Conservation (phyloP, 805 yeast species). For the Lipomyces yamanashiensis region DNA sequence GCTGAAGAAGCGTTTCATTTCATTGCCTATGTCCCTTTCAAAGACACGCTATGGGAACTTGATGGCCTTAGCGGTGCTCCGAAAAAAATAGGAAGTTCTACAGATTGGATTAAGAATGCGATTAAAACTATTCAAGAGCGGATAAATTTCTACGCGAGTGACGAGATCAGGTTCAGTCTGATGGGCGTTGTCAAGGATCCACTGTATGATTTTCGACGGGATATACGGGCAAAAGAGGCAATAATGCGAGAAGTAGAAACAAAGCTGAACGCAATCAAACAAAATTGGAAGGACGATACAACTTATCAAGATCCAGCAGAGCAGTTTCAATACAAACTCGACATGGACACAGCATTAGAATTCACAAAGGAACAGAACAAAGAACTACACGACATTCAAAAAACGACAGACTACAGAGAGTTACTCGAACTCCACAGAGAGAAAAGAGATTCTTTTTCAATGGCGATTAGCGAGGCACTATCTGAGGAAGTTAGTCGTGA, state of each 20-base stretch:
- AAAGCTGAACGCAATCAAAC: neutral
- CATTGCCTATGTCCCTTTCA: constrained; percentile 56
- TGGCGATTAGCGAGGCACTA: neutral
- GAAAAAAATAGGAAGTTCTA: neutral
- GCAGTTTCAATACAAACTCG: neutral
- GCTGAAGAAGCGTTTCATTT: constrained; percentile 59
- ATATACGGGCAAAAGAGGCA: neutral
- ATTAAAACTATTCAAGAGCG: constrained; percentile 14
- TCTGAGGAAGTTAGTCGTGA: constrained; percentile 1
- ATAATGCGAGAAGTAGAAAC: neutral
- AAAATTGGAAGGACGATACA: neutral
- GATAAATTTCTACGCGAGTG: constrained; percentile 15
- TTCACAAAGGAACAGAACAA: neutral
- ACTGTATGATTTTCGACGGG: neutral
- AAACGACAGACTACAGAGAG: neutral
- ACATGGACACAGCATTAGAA: neutral
- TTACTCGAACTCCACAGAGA: constrained; percentile 1
- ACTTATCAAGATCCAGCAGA: neutral
- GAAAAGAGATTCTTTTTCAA: neutral
- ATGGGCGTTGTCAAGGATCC: constrained; percentile 28
- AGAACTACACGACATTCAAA: neutral
- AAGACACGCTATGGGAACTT: constrained; percentile 59
- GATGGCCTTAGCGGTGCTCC: constrained; percentile 46
- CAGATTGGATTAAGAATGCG: constrained; percentile 20
- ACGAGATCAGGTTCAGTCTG: constrained; percentile 30